These are phyloP conservation scores for Acanthamoeba royreba DNA, from an alignment of 208 protist genomes.

Conservation along the genomic window DNA sequence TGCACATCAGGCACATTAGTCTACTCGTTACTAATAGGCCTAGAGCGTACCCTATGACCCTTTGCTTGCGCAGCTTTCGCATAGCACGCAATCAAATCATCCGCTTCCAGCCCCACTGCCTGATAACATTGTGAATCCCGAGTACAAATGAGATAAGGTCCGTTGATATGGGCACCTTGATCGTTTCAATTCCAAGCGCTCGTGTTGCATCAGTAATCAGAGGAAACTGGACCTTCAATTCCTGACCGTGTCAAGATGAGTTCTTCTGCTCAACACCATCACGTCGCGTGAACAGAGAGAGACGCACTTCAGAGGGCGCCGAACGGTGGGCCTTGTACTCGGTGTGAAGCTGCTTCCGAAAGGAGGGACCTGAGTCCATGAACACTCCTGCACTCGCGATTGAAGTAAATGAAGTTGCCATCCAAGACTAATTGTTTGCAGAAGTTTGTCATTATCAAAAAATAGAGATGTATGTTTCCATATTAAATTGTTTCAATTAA, in stretches of 20 bases:
- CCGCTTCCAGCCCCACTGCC: background rate
- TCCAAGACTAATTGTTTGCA: too few relatives aligned
- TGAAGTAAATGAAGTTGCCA: background rate
- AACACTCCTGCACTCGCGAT: background rate
- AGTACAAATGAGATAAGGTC: background rate
- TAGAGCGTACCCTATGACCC: background rate
- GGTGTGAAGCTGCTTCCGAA: background rate
- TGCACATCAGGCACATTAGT: too few relatives aligned
- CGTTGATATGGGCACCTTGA: background rate
- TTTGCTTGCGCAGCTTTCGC: background rate
- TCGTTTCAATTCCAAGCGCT: background rate
- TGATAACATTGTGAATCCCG: background rate
- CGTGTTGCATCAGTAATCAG: background rate
- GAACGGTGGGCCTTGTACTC: slow-evolving; percentile 36
- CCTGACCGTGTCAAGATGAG: background rate
- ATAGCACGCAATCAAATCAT: slow-evolving; percentile 9
- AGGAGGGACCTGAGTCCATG: background rate
- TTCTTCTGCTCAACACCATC: background rate
- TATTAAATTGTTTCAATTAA: background rate
- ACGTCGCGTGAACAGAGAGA: background rate
- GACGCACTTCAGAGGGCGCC: background rate
- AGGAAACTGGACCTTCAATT: background rate
- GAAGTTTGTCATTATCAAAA: background rate
- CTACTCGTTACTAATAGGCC: background rate
- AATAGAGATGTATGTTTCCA: background rate